A percentile compares a stretch with the other conserved stretches of the same genome.
Evolutionary conservation across 2,329 filamentous ascomycete genomes (phyloP).

Genomic region (Ophiostoma sp.): DNA sequence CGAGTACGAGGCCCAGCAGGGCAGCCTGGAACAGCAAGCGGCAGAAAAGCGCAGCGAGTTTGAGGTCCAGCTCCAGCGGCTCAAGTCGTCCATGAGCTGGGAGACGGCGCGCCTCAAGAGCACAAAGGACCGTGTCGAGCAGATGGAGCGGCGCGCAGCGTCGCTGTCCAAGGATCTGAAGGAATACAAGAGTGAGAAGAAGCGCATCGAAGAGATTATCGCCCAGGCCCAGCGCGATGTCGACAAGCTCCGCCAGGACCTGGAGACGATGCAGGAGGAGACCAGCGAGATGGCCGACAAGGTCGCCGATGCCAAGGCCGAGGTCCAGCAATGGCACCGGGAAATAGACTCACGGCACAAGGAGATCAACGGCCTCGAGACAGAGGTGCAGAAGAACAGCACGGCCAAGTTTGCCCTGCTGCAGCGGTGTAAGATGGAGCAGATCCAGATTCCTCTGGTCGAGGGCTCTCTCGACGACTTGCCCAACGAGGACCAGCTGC

Average conservation of each 20-base stretch:
- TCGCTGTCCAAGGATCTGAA: constrained; percentile 64
- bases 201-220: constrained; percentile 66
- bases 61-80: constrained; percentile 70
- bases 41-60: constrained; percentile 83
- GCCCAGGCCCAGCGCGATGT: constrained; percentile 70
- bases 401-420: constrained; percentile 78
- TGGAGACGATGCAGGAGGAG: constrained; percentile 63
- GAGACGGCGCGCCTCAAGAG: constrained; percentile 48
- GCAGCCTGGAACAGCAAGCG: constrained; percentile 83
- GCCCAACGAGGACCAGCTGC: constrained; percentile 76
- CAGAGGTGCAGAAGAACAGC: constrained; percentile 77
- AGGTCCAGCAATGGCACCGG: constrained; percentile 77
- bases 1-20: constrained; percentile 89
- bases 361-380: constrained; percentile 72
- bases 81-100: constrained; percentile 59
- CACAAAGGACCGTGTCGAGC: constrained; percentile 62
- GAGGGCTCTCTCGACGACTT: constrained; percentile 75
- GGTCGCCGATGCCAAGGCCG: constrained; percentile 70
- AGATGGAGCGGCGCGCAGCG: constrained; percentile 60
- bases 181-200: constrained; percentile 65
- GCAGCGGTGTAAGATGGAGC: constrained; percentile 86
- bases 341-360: constrained; percentile 70
- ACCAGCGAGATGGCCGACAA: constrained; percentile 65
- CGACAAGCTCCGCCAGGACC: constrained; percentile 64
- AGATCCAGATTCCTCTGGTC: constrained; percentile 76